Evolutionary conservation across 2,329 filamentous ascomycete species (phyloP).

Genomic region (Sphaerulina vaccinii): DNA sequence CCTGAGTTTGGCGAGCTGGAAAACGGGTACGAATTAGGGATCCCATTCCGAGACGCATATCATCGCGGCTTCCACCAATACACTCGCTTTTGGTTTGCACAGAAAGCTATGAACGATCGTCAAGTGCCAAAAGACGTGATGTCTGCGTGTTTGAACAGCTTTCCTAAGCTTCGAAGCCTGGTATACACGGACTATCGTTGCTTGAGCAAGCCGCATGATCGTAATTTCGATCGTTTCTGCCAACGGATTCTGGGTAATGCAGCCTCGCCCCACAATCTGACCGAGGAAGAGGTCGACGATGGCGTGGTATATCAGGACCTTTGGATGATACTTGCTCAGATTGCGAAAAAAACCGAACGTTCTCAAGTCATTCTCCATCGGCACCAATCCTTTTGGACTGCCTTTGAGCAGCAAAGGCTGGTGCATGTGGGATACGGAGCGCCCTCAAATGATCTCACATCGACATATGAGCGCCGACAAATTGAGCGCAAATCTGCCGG

Average conservation of each 20-base stretch:
- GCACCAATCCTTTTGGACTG: neutral
- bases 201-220: neutral
- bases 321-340: neutral
- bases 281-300: neutral
- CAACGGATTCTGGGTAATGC: neutral
- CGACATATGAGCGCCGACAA: neutral
- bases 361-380: neutral
- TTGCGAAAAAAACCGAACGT: neutral
- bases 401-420: neutral
- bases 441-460: neutral
- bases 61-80: neutral
- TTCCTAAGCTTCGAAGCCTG: neutral
- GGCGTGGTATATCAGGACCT: neutral
- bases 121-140: neutral
- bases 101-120: neutral
- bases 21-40: neutral
- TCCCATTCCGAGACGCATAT: neutral
- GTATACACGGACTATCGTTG: neutral
- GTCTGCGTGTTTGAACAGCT: neutral
- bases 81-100: neutral
- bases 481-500: neutral
- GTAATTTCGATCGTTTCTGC: neutral
- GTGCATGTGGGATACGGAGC: neutral
- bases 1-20: neutral
- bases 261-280: neutral